These are phyloP conservation scores for Logfia minima DNA, from an alignment of 129 eudicot genomes.

Conservation along the genomic window DNA sequence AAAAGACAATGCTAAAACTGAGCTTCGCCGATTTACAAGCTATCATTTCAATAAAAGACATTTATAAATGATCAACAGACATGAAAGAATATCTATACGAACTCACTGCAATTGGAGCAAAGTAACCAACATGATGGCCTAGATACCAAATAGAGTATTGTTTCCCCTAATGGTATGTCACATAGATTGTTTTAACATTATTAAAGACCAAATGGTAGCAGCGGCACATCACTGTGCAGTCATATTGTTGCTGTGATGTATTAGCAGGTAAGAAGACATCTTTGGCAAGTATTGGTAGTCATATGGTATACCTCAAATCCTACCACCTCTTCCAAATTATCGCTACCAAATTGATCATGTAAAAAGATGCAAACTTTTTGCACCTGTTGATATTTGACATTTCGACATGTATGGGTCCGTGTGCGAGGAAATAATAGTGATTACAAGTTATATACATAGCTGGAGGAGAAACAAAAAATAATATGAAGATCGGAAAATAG, in stretches of 20 bases:
- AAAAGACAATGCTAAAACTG: no score
- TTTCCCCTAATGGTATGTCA: not conserved
- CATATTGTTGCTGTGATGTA: not conserved
- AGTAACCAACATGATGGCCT: not conserved
- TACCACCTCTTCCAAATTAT: not conserved
- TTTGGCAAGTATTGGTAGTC: not conserved
- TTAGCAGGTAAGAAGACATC: not conserved
- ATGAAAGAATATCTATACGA: no score
- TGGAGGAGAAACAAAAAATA: not conserved
- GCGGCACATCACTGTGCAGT: not conserved
- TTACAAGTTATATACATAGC: not conserved
- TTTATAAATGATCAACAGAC: no score
- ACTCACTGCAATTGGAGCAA: not conserved
- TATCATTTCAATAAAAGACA: not conserved
- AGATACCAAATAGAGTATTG: not conserved
- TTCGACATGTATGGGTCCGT: not conserved
- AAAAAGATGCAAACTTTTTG: no score
- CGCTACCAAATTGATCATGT: not conserved
- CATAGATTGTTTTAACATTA: not conserved
- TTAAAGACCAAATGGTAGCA: not conserved
- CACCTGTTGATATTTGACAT: no score
- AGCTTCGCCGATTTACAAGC: no score
- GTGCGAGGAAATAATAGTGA: not conserved
- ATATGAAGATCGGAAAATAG: not conserved
- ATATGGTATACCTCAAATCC: not conserved